Evolutionary conservation across 495 filamentous ascomycete species (phyloP), one percentile per base, ranked within the genome.

Genomic region (Penicillium malachiteum): DNA sequence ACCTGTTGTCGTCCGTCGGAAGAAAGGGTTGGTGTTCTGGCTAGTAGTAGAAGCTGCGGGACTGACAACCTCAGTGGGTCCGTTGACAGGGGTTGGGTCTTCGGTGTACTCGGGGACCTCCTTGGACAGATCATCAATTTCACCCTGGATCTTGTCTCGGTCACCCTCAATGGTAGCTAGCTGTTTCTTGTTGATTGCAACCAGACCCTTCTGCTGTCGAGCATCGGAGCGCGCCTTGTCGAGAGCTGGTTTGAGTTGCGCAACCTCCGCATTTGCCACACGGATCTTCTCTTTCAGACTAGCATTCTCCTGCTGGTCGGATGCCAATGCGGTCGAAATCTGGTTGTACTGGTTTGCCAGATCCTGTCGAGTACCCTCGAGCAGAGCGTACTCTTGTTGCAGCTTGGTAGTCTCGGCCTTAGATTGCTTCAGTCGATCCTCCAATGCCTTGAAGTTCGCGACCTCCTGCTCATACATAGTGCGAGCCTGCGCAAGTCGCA

Each of bases 151-250:
- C 71, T 89, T 93, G 40, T 96, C 92, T 13, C 87, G 81, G 63
- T 97, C 94, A 32, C 78, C 82, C 70, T 98, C 95, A 56, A 86
- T 87, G 1, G 93, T 96, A 35, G 88, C 81, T 45, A 97, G 78
- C 73, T 98, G 94, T 74, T 98, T 97, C 75, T 95, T 97, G 75
- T 95, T 96, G 72, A 98, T 97, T 5, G 95, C 91, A 42, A 95
- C 94, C 41, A 96, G 72, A 9, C 94, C 94, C 71, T 95, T 96
- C 72, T 97, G 91, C 66, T 96, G 94, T 17, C 94, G 84, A 38
- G 92, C 90, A 58, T 94, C 90, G 10, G 85, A 88, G 66, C 90
- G 87, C 50, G 95, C 78, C 74, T 96, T 96, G 60, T 98, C 94
- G 47, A 97, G 79, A 48, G 91, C 85, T 7, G 91, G 92, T 69